These are phyloP conservation scores for Crithidia thermophila DNA, from an alignment of 208 protist genomes.

Conservation along the genomic window DNA sequence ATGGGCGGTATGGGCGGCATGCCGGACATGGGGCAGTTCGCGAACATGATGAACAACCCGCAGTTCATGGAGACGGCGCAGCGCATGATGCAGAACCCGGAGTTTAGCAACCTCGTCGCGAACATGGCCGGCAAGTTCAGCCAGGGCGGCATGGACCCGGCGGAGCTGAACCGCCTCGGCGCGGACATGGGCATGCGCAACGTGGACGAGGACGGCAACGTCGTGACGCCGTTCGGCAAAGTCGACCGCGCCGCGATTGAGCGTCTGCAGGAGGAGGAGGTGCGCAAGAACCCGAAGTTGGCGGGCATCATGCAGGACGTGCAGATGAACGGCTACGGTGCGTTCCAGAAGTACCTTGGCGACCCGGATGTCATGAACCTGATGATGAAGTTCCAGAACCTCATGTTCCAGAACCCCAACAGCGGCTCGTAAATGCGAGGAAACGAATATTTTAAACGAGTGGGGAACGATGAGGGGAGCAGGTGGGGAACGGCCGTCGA, in stretches of 20 bases:
- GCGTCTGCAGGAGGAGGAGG: conserved; percentile 72
- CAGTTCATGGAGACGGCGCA: conserved; percentile 90
- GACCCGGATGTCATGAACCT: conserved; percentile 92
- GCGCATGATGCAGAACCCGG: conserved; percentile 91
- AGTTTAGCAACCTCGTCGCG: conserved; percentile 83
- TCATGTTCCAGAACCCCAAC: conserved; percentile 49
- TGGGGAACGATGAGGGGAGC: background rate
- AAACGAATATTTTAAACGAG: background rate
- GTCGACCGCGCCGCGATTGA: conserved; percentile 66
- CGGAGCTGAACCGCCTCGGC: conserved; percentile 52
- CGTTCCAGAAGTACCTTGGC: conserved; percentile 91
- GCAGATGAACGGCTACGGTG: conserved; percentile 71
- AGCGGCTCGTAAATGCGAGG: conserved; percentile 7
- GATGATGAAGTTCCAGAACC: conserved; percentile 85
- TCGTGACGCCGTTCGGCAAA: conserved; percentile 83
- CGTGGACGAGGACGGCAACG: conserved; percentile 58
- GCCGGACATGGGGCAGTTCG: conserved; percentile 79
- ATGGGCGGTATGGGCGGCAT: conserved; percentile 62
- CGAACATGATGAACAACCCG: conserved; percentile 91
- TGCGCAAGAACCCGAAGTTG: conserved; percentile 85
- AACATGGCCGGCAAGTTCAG: conserved; percentile 84
- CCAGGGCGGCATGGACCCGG: conserved; percentile 49
- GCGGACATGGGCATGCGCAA: conserved; percentile 42
- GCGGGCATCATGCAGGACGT: conserved; percentile 85
- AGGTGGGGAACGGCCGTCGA: background rate